phyloP scores from a whole-genome alignment of 2,329 filamentous ascomycete genomes.

The Xylariaceae sp. region DNA sequence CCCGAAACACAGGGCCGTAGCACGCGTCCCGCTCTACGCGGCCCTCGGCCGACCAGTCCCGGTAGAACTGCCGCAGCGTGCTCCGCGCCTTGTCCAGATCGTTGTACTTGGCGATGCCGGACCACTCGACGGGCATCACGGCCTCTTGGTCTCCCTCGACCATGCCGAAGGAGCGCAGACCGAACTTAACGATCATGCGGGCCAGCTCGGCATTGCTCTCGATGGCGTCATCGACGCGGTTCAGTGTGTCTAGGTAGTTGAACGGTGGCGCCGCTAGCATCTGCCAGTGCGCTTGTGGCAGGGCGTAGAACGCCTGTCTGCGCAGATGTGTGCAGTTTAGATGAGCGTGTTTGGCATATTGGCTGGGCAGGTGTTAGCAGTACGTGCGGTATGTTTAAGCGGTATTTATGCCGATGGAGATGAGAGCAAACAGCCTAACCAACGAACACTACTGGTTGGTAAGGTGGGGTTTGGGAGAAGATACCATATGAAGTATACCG shows the following conservation, averaged over 20 bases:
- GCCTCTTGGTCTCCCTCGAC: conserved; percentile 46
- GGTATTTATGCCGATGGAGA: background rate
- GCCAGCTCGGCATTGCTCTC: conserved; percentile 86
- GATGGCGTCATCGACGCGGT: conserved; percentile 84
- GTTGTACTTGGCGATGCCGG: conserved; percentile 70
- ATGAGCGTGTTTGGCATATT: conserved; percentile 85
- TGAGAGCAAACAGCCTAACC: background rate
- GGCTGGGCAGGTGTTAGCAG: conserved; percentile 56
- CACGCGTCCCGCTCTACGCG: conserved; percentile 75
- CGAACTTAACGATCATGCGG: conserved; percentile 75
- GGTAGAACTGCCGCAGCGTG: conserved; percentile 90
- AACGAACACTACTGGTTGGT: background rate
- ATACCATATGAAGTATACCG: background rate
- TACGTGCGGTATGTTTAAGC: background rate
- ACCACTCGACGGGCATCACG: conserved; percentile 68
- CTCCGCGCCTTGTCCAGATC: conserved; percentile 93
- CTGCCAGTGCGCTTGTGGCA: conserved; percentile 83
- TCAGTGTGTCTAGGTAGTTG: conserved; percentile 79
- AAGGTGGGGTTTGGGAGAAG: background rate
- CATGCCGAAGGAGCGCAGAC: conserved; percentile 71
- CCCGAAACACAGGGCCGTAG: conserved; percentile 75
- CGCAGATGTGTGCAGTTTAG: conserved; percentile 90
- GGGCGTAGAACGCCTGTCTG: conserved; percentile 89
- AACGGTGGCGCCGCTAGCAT: conserved; percentile 83
- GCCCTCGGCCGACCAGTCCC: conserved; percentile 90